These are phyloP conservation scores for Alternaria sp. DNA, from an alignment of 2,329 filamentous ascomycete species.

Conservation along the genomic window DNA sequence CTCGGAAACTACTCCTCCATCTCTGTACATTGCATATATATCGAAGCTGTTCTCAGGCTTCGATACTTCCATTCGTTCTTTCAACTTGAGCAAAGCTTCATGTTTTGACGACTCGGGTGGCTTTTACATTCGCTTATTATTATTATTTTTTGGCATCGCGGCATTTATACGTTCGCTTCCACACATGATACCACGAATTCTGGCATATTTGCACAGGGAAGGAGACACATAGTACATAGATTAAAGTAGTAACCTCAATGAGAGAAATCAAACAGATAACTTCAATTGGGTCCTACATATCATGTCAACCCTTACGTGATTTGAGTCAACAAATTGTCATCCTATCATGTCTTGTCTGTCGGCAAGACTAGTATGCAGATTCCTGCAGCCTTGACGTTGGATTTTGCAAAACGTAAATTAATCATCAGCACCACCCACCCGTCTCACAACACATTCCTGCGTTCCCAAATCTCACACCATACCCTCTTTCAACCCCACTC, in stretches of 20 bases:
- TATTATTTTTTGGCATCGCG: neutral
- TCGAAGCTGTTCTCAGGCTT: neutral
- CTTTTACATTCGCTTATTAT: neutral
- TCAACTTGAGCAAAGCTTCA: neutral
- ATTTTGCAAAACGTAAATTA: too few relatives aligned
- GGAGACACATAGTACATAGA: neutral
- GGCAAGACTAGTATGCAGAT: neutral
- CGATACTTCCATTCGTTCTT: neutral
- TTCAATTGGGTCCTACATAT: neutral
- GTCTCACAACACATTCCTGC: neutral
- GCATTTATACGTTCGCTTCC: slow-evolving; percentile 1
- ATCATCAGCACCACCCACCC: too few relatives aligned
- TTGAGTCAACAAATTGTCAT: too few relatives aligned
- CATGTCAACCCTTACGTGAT: neutral
- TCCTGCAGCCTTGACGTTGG: too few relatives aligned
- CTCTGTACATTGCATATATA: slow-evolving; percentile 7
- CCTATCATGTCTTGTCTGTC: neutral
- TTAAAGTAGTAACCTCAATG: neutral
- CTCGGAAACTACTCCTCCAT: neutral
- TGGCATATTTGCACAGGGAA: neutral
- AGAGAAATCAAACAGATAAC: neutral
- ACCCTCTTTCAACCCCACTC: neutral
- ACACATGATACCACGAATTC: neutral
- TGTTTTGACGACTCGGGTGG: neutral
- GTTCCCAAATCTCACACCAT: neutral